These are phyloP conservation scores for Microcyclospora tardicrescens DNA, from an alignment of 2,329 filamentous ascomycete species.

Conservation along the genomic window DNA sequence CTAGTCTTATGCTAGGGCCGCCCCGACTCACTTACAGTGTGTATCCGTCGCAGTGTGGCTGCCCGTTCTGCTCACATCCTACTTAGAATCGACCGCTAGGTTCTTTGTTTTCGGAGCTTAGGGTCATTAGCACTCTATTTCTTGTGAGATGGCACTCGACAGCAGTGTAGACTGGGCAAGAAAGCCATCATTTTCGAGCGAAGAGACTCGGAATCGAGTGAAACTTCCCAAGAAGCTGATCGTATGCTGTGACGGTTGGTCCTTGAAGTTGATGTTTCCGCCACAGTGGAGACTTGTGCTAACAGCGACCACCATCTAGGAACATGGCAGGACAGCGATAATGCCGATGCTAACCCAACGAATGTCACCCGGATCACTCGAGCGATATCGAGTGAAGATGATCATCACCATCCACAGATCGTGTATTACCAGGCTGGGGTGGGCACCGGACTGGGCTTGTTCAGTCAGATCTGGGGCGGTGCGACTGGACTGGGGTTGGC, in stretches of 20 bases:
- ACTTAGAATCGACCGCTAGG: too few relatives aligned
- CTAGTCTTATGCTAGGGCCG: too few relatives aligned
- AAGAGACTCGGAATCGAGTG: background rate
- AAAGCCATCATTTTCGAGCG: background rate
- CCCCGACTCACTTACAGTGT: too few relatives aligned
- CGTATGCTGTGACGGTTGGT: conserved; percentile 14
- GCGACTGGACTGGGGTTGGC: conserved; percentile 23
- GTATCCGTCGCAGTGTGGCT: too few relatives aligned
- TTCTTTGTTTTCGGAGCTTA: too few relatives aligned
- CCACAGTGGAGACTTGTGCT: background rate
- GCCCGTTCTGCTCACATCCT: too few relatives aligned
- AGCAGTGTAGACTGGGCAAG: background rate
- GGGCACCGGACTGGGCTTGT: conserved; percentile 23
- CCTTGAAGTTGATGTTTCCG: background rate
- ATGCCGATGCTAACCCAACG: conserved; percentile 21
- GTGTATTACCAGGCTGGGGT: conserved; percentile 28
- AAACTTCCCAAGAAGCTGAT: conserved; percentile 13
- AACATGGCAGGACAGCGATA: conserved; percentile 25
- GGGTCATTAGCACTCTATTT: too few relatives aligned
- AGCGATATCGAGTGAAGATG: conserved; percentile 22
- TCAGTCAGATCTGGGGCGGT: conserved; percentile 21
- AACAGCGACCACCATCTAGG: conserved; percentile 6
- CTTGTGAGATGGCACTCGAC: too few relatives aligned
- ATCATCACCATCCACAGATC: conserved; percentile 23
- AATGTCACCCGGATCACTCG: conserved; percentile 25